Base-by-base conservation (phyloP, 2,329 filamentous ascomycete genomes). In the Myriosclerotinia curreyana region DNA sequence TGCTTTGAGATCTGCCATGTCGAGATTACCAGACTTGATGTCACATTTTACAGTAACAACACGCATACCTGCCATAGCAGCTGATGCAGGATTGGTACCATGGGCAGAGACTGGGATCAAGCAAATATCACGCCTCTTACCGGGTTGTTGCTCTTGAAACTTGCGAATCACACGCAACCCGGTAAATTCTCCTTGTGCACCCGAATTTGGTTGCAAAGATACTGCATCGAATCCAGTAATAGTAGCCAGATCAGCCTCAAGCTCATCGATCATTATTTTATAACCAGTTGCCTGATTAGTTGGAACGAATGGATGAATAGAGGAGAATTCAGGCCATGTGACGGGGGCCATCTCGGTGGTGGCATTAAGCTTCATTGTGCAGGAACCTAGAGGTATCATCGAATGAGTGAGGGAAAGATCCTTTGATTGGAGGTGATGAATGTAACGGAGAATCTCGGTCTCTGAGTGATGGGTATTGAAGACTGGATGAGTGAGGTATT, bases 351-450 rank as follows among this genome's bases (percentile, higher is more conserved):
- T 97, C 79, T 97, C 92, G 0, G 91, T 91, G 3, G 93, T 95
- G 50, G 90, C 91, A 76, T 97, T 97, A 61, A 97, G 86, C 82
- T 98, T 98, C 94, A 98, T 98, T 17, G 94, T 98, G 81, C 94
- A 98, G 1, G 94, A 97, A 25, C 94, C 94, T 1, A 98, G 84
- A 2, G 94, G 92, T 66, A 98, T 98, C 94, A 98, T 98, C 20
- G 93, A 97, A 79, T 98, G 94, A 2, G 93, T 91, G 6, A 97
- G 82, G 1, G 94, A 97, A 17, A 98, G 80, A 75, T 98, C 94
- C 80, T 96, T 97, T 59, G 92, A 96, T 75, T 96, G 90, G 6
- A 98, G 82, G 75, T 96, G 91, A 74, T 94, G 83, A 71, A 98
- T 96, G 78, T 98, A 98, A 51, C 94, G 89, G 59, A 98, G 81